Evolutionary conservation across 2,329 filamentous ascomycete genomes (phyloP).

Genomic region (Neocucurbitaria cava): DNA sequence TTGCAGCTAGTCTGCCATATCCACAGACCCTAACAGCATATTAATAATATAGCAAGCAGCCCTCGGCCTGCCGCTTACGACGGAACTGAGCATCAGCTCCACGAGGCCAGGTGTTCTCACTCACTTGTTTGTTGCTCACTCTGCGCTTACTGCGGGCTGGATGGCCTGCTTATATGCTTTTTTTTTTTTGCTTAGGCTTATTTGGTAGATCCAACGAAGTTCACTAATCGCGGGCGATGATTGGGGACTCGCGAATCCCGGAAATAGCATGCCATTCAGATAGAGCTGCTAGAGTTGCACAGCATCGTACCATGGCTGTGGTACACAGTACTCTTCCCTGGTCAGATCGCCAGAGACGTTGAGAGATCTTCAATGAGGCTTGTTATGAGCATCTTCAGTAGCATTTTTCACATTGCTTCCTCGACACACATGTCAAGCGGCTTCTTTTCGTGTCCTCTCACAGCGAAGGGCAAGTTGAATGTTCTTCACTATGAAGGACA

Average conservation of each 20-base stretch:
- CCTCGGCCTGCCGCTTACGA: conserved; percentile 11
- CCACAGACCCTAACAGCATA: conserved; percentile 20
- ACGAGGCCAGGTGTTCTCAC: conserved; percentile 40
- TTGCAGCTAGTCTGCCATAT: conserved; percentile 21
- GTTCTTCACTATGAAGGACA: no score
- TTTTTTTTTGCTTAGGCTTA: not conserved
- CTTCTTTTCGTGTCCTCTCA: no score
- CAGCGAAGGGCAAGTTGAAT: no score
- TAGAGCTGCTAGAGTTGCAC: not conserved
- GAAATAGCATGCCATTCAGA: not conserved
- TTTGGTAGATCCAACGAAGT: not conserved
- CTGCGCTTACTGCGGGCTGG: conserved; percentile 1
- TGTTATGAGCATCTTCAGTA: not conserved
- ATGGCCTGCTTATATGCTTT: not conserved
- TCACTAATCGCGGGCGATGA: not conserved
- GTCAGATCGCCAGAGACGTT: not conserved
- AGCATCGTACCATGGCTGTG: not conserved
- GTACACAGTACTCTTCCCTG: not conserved
- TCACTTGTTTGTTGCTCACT: no score
- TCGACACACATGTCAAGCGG: no score
- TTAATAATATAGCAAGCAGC: conserved; percentile 34
- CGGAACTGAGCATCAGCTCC: not conserved
- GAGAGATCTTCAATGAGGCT: not conserved
- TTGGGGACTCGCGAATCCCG: not conserved
- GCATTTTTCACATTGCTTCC: not conserved